Base-by-base conservation (phyloP, 169 alveolate species). In the Plasmodium berghei region DNA sequence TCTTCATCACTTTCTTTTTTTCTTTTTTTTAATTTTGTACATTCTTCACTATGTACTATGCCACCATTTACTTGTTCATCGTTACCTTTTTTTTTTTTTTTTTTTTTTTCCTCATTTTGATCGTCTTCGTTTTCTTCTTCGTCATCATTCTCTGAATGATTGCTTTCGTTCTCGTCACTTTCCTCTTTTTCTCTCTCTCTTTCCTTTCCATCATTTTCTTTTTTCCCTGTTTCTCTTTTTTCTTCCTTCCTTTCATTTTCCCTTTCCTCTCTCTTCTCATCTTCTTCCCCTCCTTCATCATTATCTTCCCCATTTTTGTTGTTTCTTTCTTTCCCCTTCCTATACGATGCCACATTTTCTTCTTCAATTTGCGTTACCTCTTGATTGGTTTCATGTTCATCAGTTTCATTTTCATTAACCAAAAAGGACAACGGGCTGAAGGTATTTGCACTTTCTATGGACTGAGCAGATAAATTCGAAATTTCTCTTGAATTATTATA, bases 401-500 rank as follows among this genome's bases (percentile, higher is more conserved):
- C 42, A 5, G 5, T 34, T 34, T 34, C 42, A 34, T 34, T 34
- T 34, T 34, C 42, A 34, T 34, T 34, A 34, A 34, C 3, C 42
- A 34, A 34, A 34, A 34, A 46, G 3, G 9, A 5, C 1, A 1
- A 9, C 3, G 64, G n/a, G 5, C 3, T 70, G 22, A 9, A 22
- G n/a, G n/a, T 40, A 5, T 40, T 40, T 9, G 10, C 16, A 42
- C 46, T 66, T 66, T 8, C 26, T 46, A 26, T 9, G 10, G 42
- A 59, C 9, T 22, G 26, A 40, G 63, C 26, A 59, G 73, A 58
- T 8, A 24, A 45, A 61, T 20, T 22, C n/a, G 49, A 59, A 20
- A 14, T 62, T 40, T 73, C 63, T 18, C 64, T 70, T 3, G 64
- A 46, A 20, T 49, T 70, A 20, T 70, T 70, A 18, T 20, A 20